Evolutionary conservation across 2,329 filamentous ascomycete genomes (phyloP).

Genomic region (Rachicladosporium sp.): DNA sequence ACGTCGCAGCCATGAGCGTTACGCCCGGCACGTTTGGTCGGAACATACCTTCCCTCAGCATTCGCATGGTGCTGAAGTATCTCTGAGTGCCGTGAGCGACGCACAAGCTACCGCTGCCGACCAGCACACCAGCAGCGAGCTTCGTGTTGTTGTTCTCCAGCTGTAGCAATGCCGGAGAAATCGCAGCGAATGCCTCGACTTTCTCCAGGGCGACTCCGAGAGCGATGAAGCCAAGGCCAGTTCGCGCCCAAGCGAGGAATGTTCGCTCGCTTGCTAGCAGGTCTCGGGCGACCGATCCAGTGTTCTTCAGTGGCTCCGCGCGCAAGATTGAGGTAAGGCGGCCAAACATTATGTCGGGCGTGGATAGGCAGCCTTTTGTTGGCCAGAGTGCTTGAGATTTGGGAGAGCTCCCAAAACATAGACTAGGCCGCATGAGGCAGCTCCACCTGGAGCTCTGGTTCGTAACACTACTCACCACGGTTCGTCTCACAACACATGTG

Average conservation of each 20-base stretch:
- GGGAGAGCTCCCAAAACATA: no score
- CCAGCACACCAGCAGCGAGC: constrained; percentile 24
- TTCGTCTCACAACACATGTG: no score
- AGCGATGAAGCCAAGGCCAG: constrained; percentile 40
- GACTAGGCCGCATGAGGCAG: no score
- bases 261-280: constrained; percentile 43
- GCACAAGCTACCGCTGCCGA: constrained; percentile 33
- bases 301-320: constrained; percentile 26
- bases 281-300: constrained; percentile 38
- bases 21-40: constrained; percentile 21
- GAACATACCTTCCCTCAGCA: constrained; percentile 34
- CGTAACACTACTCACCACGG: no score
- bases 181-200: constrained; percentile 27
- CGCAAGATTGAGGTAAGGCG: constrained; percentile 8
- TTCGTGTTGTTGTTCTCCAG: constrained; percentile 22
- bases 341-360: constrained; percentile 9
- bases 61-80: constrained; percentile 34
- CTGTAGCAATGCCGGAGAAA: constrained; percentile 15
- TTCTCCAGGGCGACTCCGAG: constrained; percentile 40
- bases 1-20: constrained; percentile 15
- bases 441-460: no score
- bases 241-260: constrained; percentile 41
- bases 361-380: no score
- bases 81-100: constrained; percentile 36
- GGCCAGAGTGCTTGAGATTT: no score